Base-by-base conservation (phyloP, 352 stramenopile genomes). In the Blastocystis sp. region DNA sequence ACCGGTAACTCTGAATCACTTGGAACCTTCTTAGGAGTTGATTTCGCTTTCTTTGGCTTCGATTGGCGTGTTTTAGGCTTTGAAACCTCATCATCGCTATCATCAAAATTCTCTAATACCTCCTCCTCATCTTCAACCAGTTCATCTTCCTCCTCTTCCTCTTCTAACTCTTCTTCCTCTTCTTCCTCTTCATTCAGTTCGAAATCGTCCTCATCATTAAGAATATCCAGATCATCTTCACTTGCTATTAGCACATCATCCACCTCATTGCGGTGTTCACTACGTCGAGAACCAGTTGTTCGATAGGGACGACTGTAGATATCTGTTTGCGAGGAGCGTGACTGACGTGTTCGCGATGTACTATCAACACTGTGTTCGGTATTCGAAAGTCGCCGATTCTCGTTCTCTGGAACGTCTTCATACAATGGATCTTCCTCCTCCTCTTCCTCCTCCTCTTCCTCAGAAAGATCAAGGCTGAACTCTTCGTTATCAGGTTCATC, bases 1-100 rank as follows among this genome's bases (percentile, higher is more conserved):
- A 48, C n/a, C 0, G 17, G 24, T 37, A 54, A 5, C 11, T 15
- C 51, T 54, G 24, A 6, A 37, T 57, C 73, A 68, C 4, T 15
- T 24, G 17, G 53, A 56, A n/a, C 60, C 57, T 27, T 51, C n/a
- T n/a, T 33, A n/a, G 24, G 11, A n/a, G 59, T 37, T 44, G 87
- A 17, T 58, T 68, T 91, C 81, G 22, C 22, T 40, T 56, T 88
- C 76, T 37, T 90, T 73, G 42, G 90, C 40, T 89, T 19, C 54
- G 62, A 19, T 91, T 89, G 56, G 60, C 56, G 70, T 53, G 53
- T n/a, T 54, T 44, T 27, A 33, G 30, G 13, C 33, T 22, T 64
- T 3, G 27, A 1, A 40, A 7, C 56, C 5, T 57, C 79, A n/a
- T 51, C 56, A 11, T 59, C 89, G 35, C 30, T 75, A 30, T 27